A percentile compares a stretch with the other conserved stretches of the same genome.
Evolutionary conservation across 2,329 filamentous ascomycete genomes (phyloP).

Genomic region (Ceratocystis variospora): DNA sequence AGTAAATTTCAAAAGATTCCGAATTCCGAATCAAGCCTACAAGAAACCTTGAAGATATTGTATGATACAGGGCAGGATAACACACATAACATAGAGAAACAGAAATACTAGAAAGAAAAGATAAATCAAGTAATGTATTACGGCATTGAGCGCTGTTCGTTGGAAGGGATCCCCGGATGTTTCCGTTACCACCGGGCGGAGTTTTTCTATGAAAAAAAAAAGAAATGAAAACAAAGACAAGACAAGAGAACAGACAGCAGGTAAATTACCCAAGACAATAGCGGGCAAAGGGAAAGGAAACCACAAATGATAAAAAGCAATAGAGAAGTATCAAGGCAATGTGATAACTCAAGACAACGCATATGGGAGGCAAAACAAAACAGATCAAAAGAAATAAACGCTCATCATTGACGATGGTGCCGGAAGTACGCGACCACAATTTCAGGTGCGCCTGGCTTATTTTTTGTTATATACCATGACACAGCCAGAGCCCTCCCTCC

Average conservation of each 20-base stretch:
- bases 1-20: too few species aligned
- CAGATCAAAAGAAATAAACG: constrained; percentile 10
- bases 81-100: neutral
- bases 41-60: neutral
- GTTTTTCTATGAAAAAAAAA: neutral
- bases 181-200: constrained; percentile 1
- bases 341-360: neutral
- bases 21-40: too few species aligned
- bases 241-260: neutral
- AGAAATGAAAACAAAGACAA: neutral
- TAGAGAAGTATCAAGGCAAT: neutral
- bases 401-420: neutral
- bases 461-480: neutral
- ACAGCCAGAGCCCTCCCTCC: too few species aligned
- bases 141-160: neutral
- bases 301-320: neutral
- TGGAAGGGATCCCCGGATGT: neutral
- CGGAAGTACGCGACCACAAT: neutral
- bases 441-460: neutral
- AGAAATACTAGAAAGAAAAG: neutral
- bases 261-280: neutral
- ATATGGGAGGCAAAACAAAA: constrained; percentile 7
- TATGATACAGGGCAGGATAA: neutral
- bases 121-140: neutral
- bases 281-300: neutral